These are phyloP conservation scores for Monosporozyma unispora DNA, from an alignment of 805 yeast species.

Conservation along the genomic window DNA sequence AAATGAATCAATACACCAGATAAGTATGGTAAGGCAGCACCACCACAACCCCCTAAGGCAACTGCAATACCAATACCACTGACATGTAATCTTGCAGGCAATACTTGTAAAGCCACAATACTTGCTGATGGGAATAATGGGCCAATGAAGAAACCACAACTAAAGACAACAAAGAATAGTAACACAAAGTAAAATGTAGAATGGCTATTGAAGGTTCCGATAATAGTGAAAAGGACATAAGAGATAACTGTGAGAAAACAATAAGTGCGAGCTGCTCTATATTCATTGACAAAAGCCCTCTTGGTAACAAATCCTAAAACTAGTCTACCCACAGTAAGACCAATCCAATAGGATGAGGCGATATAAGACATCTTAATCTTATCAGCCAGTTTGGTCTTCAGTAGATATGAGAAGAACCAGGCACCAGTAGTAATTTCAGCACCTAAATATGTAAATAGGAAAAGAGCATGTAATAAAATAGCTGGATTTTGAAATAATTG, in stretches of 20 bases:
- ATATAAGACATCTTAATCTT: slow-evolving; percentile 47
- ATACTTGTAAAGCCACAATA: slow-evolving; percentile 48
- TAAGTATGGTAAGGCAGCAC: slow-evolving; percentile 62
- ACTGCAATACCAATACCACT: slow-evolving; percentile 66
- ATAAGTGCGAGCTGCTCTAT: slow-evolving; percentile 30
- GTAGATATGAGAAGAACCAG: slow-evolving; percentile 58
- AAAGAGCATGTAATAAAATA: slow-evolving; percentile 42
- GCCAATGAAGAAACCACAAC: slow-evolving; percentile 54
- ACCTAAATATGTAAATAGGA: slow-evolving; percentile 57
- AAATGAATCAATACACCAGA: slow-evolving; percentile 39
- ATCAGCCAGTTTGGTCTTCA: slow-evolving; percentile 44
- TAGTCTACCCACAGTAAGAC: slow-evolving; percentile 57
- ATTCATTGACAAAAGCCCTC: slow-evolving; percentile 38
- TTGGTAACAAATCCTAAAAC: slow-evolving; percentile 47
- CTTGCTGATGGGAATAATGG: slow-evolving; percentile 70
- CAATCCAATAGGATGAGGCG: slow-evolving; percentile 65
- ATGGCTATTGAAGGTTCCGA: slow-evolving; percentile 14
- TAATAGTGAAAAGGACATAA: slow-evolving; percentile 26
- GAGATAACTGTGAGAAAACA: slow-evolving; percentile 28
- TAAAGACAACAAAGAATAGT: slow-evolving; percentile 27
- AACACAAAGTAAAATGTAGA: slow-evolving; percentile 14
- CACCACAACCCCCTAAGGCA: slow-evolving; percentile 77
- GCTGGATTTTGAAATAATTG: slow-evolving; percentile 24
- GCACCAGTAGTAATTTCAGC: slow-evolving; percentile 62
- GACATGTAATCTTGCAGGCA: slow-evolving; percentile 54